A percentile compares a stretch with the other conserved stretches of the same genome.
These are phyloP conservation scores for Dalbergia cultrata DNA, from an alignment of 306 rosid genomes.

Conservation along the genomic window DNA sequence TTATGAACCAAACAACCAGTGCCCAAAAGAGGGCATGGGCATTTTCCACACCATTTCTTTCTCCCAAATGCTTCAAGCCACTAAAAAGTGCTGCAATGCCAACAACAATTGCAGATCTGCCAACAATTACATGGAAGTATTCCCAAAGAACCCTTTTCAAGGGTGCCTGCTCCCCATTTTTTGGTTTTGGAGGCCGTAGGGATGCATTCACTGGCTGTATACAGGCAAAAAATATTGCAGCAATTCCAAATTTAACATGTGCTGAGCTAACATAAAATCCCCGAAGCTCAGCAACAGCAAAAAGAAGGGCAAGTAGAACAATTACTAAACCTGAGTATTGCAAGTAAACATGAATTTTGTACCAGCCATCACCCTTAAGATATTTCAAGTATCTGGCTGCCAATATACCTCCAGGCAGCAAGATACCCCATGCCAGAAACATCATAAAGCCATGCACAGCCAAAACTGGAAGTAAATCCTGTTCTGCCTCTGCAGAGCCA, in stretches of 20 bases:
- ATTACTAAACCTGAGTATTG: conserved; percentile 91
- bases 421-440: conserved; percentile 95
- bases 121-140: conserved; percentile 72
- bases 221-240: conserved; percentile 74
- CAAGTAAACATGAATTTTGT: conserved; percentile 86
- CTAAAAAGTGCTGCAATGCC: conserved; percentile 84
- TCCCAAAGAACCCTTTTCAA: conserved; percentile 79
- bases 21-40: conserved; percentile 80
- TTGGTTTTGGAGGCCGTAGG: conserved; percentile 67
- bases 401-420: conserved; percentile 90
- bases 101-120: conserved; percentile 71
- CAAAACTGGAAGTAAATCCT: conserved; percentile 88
- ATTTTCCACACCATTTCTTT: conserved; percentile 74
- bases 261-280: conserved; percentile 77
- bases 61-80: conserved; percentile 92
- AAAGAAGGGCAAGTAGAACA: conserved; percentile 81
- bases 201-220: conserved; percentile 78
- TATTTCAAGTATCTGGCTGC: conserved; percentile 92
- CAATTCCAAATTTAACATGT: conserved; percentile 81
- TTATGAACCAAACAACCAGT: conserved; percentile 73
- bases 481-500: conserved; percentile 95
- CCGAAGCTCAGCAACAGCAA: conserved; percentile 92
- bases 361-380: conserved; percentile 95
- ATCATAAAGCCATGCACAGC: conserved; percentile 97
- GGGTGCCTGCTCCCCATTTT: conserved; percentile 66